phyloP scores from a whole-genome alignment of 805 yeast genomes.

The Starmerella scarabaei region DNA sequence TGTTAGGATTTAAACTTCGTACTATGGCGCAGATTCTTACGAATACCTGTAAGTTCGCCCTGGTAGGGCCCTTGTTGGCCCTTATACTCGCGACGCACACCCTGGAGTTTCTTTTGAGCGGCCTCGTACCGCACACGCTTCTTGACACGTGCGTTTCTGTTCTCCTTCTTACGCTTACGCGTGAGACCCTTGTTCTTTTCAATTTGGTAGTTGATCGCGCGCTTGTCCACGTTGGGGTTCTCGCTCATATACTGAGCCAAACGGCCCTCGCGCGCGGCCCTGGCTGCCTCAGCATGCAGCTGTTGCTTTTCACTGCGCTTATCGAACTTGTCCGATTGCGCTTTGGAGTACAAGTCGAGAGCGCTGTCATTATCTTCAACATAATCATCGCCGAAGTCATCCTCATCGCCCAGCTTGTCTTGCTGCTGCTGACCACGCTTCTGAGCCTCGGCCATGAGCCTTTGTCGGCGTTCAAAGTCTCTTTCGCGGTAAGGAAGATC shows the following conservation, averaged over 20 bases:
- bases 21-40: constrained; percentile 81
- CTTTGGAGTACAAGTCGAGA: constrained; percentile 20
- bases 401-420: constrained; percentile 34
- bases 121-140: constrained; percentile 93
- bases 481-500: constrained; percentile 90
- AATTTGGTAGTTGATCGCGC: constrained; percentile 90
- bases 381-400: constrained; percentile 16
- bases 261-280: constrained; percentile 76
- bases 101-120: constrained; percentile 86
- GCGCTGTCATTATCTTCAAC: constrained; percentile 8
- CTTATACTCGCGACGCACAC: constrained; percentile 80
- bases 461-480: constrained; percentile 75
- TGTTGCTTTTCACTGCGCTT: constrained; percentile 34
- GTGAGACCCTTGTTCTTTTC: constrained; percentile 94
- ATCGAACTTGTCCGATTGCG: constrained; percentile 45
- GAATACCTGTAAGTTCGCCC: constrained; percentile 96
- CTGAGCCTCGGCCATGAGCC: constrained; percentile 78
- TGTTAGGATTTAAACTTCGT: constrained; percentile 38
- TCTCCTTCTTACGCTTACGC: constrained; percentile 82
- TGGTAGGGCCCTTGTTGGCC: constrained; percentile 64
- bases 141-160: constrained; percentile 92
- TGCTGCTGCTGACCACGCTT: constrained; percentile 58
- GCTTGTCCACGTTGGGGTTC: constrained; percentile 69
- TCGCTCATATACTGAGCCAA: constrained; percentile 57
- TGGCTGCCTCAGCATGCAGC: constrained; percentile 58